Conservation (phyloP, 2,329 filamentous ascomycete genomes). For the Talaromyces sp. region DNA sequence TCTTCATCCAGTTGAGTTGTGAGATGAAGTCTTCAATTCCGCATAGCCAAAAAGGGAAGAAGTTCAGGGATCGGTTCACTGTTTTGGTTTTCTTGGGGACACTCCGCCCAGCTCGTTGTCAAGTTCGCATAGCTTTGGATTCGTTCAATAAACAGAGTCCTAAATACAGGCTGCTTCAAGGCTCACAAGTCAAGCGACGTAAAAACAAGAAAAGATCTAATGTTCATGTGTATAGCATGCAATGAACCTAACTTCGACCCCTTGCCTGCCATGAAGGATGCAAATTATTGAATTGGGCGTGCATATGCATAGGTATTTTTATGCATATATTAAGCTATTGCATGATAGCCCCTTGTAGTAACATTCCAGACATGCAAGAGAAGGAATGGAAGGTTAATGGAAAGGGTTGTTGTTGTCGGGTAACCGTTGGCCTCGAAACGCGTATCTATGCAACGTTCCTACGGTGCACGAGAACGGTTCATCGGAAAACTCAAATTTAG, state of each 20-base stretch:
- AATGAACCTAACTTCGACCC: background rate
- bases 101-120: background rate
- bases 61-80: background rate
- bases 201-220: background rate
- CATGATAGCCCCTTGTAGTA: background rate
- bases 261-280: background rate
- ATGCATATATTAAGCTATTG: background rate
- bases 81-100: background rate
- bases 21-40: no score
- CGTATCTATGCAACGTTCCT: background rate
- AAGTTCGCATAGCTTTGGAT: background rate
- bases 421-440: slow-evolving; percentile 11
- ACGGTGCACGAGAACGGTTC: no score
- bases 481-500: no score
- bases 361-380: slow-evolving; percentile 18
- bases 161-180: background rate
- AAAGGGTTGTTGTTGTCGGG: background rate
- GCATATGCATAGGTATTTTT: background rate
- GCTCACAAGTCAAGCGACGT: background rate
- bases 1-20: background rate
- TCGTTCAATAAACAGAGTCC: background rate
- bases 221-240: background rate
- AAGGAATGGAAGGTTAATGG: slow-evolving; percentile 13
- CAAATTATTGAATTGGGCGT: background rate
- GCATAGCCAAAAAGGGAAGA: background rate